Percentiles rank a stretch among this genome's conserved stretches.
phyloP scores from a whole-genome alignment of 768 basidiomycete genomes.

The Leccinum uliginosum region DNA sequence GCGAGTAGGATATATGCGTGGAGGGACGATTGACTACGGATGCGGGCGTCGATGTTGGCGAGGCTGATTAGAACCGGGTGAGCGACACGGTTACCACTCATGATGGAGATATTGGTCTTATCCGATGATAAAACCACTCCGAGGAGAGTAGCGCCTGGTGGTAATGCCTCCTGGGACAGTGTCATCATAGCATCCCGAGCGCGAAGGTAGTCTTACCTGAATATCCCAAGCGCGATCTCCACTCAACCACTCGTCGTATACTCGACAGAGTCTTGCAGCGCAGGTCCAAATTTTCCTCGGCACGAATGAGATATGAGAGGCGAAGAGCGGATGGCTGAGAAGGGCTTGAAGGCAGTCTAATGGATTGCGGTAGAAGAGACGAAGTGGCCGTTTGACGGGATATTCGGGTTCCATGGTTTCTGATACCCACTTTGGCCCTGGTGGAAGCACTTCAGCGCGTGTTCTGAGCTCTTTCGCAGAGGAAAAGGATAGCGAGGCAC shows the following conservation, averaged over 20 bases:
- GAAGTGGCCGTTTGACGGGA: neutral
- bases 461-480: neutral
- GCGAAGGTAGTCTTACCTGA: neutral
- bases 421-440: neutral
- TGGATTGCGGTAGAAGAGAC: neutral
- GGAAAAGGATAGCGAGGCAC: neutral
- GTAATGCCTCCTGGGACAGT: neutral
- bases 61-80: slow-evolving; percentile 8
- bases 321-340: neutral
- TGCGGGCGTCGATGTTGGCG: slow-evolving; percentile 5
- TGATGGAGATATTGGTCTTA: neutral
- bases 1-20: slow-evolving; percentile 6
- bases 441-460: neutral
- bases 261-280: neutral
- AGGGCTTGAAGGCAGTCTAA: neutral
- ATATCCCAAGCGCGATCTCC: neutral
- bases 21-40: slow-evolving; percentile 11
- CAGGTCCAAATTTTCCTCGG: neutral
- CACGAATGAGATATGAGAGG: neutral
- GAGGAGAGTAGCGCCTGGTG: neutral
- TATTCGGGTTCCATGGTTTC: neutral
- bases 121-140: neutral
- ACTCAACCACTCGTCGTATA: no score
- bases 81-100: neutral
- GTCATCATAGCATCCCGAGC: neutral